phyloP scores from a whole-genome alignment of 2,329 filamentous ascomycete genomes.

The Escovopsis sp. region DNA sequence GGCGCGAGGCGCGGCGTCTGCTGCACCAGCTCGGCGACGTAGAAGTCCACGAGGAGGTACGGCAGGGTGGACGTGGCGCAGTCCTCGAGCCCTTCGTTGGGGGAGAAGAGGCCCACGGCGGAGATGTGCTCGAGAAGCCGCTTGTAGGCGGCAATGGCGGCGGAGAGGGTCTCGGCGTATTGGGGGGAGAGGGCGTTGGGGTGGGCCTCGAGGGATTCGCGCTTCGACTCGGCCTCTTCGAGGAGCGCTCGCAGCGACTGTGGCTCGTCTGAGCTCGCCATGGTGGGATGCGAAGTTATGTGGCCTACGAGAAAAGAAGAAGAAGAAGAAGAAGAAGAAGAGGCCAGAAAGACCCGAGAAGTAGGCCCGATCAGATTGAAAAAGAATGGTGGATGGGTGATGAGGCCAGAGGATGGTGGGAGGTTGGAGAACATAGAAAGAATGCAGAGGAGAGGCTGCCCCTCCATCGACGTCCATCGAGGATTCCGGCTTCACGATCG shows the following conservation, averaged over 20 bases:
- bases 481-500: too few relatives aligned
- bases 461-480: too few relatives aligned
- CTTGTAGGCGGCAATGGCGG: constrained; percentile 56
- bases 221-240: constrained; percentile 33
- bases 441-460: too few relatives aligned
- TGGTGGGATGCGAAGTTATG: constrained; percentile 1
- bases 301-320: too few relatives aligned
- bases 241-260: constrained; percentile 35
- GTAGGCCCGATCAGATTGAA: too few relatives aligned
- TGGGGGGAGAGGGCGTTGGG: constrained; percentile 47
- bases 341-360: too few relatives aligned
- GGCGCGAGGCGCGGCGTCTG: constrained; percentile 40
- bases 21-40: constrained; percentile 65
- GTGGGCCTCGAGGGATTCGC: constrained; percentile 44
- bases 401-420: background rate
- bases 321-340: too few relatives aligned
- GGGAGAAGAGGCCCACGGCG: constrained; percentile 68
- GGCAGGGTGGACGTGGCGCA: constrained; percentile 70
- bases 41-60: constrained; percentile 65
- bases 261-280: constrained; percentile 22
- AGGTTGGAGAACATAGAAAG: background rate
- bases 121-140: constrained; percentile 55
- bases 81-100: constrained; percentile 82
- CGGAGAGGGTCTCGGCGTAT: constrained; percentile 52
- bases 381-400: background rate